Conservation (phyloP, 73 alveolate genomes). For the Tetrahymena borealis region DNA sequence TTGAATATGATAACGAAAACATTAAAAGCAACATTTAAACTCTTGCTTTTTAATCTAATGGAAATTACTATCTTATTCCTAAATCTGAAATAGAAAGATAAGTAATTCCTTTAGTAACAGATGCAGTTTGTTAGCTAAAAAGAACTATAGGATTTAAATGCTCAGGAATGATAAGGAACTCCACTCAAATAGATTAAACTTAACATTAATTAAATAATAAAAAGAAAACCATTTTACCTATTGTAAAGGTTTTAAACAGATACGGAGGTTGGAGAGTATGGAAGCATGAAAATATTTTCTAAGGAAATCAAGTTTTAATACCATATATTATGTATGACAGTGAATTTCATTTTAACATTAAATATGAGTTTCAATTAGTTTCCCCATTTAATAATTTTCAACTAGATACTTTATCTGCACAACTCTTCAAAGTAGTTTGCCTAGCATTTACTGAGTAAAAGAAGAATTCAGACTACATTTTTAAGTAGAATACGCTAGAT, state of each 20-base stretch:
- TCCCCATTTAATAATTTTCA: not conserved
- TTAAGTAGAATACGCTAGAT: not conserved
- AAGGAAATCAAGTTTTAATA: not conserved
- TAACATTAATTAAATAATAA: not conserved
- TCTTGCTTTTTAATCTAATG: not conserved
- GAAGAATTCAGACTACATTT: not conserved
- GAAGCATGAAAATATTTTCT: not conserved
- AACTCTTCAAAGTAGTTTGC: not conserved
- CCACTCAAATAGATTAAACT: not conserved
- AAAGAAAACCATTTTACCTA: not conserved
- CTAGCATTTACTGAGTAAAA: not conserved
- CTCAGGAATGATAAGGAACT: not conserved
- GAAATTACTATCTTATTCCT: not conserved
- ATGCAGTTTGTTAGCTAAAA: not conserved
- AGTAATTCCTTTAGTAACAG: not conserved
- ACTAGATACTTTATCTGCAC: not conserved
- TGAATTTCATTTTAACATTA: not conserved
- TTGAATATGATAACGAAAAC: not conserved
- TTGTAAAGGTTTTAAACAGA: not conserved
- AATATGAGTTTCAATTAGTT: not conserved
- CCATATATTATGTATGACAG: not conserved
- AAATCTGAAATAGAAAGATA: not conserved
- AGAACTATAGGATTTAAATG: not conserved
- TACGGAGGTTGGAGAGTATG: not conserved
- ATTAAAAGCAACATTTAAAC: not conserved